A percentile compares a stretch with the other conserved stretches of the same genome.
phyloP scores from a whole-genome alignment of 345 rosid genomes.

The Gossypium raimondii region DNA sequence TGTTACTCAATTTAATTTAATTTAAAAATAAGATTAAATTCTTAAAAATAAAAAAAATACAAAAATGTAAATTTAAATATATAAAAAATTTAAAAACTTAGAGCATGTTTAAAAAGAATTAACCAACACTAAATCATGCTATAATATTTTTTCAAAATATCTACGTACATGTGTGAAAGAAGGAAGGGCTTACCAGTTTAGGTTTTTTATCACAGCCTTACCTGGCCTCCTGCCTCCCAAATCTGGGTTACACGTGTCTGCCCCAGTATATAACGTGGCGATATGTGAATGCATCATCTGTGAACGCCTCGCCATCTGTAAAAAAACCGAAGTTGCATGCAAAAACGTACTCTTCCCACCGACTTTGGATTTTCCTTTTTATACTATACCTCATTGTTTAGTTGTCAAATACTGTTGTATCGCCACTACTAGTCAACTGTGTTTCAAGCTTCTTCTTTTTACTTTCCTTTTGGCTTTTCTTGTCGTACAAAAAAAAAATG shows the following conservation, averaged over 20 bases:
- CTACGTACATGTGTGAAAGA: too few species aligned
- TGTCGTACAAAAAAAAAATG: slow-evolving; percentile 13
- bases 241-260: not conserved
- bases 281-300: too few species aligned
- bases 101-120: too few species aligned
- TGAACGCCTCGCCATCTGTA: slow-evolving; percentile 11
- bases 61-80: too few species aligned
- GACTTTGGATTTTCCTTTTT: not conserved
- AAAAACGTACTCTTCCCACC: slow-evolving; percentile 2
- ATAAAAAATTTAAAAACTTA: too few species aligned
- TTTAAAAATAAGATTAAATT: too few species aligned
- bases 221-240: not conserved
- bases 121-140: too few species aligned
- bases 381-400: not conserved
- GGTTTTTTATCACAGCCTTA: not conserved
- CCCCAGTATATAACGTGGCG: slow-evolving; percentile 14
- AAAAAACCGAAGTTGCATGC: slow-evolving; percentile 16
- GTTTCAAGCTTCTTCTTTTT: not conserved
- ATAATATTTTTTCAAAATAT: too few species aligned
- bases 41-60: too few species aligned
- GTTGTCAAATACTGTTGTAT: not conserved
- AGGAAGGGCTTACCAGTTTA: too few species aligned
- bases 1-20: too few species aligned
- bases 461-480: not conserved
- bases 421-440: not conserved